Base-by-base conservation (phyloP, 371 early-diverging fungal genomes). In the Mortierella sp. region DNA sequence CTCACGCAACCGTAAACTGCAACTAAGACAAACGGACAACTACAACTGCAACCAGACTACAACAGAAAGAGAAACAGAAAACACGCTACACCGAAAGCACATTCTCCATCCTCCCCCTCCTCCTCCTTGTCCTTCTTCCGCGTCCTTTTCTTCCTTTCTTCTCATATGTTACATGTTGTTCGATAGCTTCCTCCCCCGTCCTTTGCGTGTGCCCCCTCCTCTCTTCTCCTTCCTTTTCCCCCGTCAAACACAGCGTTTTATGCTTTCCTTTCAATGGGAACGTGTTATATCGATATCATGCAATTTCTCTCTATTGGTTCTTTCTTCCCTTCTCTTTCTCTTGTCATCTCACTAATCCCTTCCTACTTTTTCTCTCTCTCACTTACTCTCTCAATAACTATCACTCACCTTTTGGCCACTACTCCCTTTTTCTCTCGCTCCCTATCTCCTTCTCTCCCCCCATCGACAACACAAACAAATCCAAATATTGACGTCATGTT, bases 401-500 rank as follows among this genome's bases (percentile, higher is more conserved):
- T 68, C 6, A 6, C 19, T 50, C 3, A 41, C 45, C 22, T 48
- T 10, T 19, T 61, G 0, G 29, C 5, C 45, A 11, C 4, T 24
- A 1, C 31, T 58, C 48, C 8, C 4, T 66, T 10, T 22, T 34
- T 24, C 44, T 24, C 29, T 22, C n/a, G 10, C 11, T 41, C 31
- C 19, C 43, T 39, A 26, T 6, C 7, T 41, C 10, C 31, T 31
- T 41, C 26, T 34, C 31, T 24, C n/a, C n/a, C n/a, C n/a, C n/a
- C 22, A 5, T 45, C 66, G 31, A 29, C 10, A 45, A 31, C 37
- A 61, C 61, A 22, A 61, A 61, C 14, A 61, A 19, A 4, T 22
- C 37, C 61, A 58, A 31, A 58, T 16, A 58, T 58, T 58, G 58
- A 58, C 58, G 61, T 61, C 61, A 61, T 61, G 34, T 14, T 52